A percentile compares a stretch with the other conserved stretches of the same genome.
Conservation (phyloP, 495 filamentous ascomycete species). For the Hypoxylon trugodes region DNA sequence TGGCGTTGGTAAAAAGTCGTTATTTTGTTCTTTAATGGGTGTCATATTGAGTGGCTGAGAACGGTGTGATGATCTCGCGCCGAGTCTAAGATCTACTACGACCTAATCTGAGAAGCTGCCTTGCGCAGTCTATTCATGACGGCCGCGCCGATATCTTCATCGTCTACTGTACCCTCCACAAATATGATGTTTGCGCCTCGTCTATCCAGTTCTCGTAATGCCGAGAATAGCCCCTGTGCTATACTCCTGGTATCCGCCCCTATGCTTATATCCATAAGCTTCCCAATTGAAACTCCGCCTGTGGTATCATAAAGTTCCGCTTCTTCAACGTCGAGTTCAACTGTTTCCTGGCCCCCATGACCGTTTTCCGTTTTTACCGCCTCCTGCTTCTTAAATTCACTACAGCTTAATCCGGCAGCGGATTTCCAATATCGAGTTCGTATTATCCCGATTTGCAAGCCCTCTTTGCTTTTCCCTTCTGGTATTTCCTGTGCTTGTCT, state of each 20-base stretch:
- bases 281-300: slow-evolving; percentile 40
- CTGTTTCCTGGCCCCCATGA: slow-evolving; percentile 23
- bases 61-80: slow-evolving; percentile 3
- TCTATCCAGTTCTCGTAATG: slow-evolving; percentile 83
- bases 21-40: slow-evolving; percentile 38
- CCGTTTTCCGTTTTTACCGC: slow-evolving; percentile 5
- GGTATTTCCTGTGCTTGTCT: slow-evolving; percentile 12
- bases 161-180: slow-evolving; percentile 87
- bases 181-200: slow-evolving; percentile 83
- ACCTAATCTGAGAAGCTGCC: slow-evolving; percentile 70
- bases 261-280: slow-evolving; percentile 67
- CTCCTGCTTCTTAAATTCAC: slow-evolving; percentile 31
- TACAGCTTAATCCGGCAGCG: slow-evolving; percentile 43
- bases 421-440: slow-evolving; percentile 54
- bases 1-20: slow-evolving; percentile 45
- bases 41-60: slow-evolving; percentile 30
- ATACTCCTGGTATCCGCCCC: slow-evolving; percentile 74
- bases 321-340: slow-evolving; percentile 46
- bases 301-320: slow-evolving; percentile 41
- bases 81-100: slow-evolving; percentile 45
- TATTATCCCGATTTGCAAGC: slow-evolving; percentile 49
- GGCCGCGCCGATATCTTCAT: slow-evolving; percentile 85
- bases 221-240: slow-evolving; percentile 86
- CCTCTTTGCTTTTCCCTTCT: slow-evolving; percentile 5
- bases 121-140: slow-evolving; percentile 96